Evolutionary conservation across 1,284 basidiomycete genomes (phyloP).

Genomic region (Anthracocystis setariae): DNA sequence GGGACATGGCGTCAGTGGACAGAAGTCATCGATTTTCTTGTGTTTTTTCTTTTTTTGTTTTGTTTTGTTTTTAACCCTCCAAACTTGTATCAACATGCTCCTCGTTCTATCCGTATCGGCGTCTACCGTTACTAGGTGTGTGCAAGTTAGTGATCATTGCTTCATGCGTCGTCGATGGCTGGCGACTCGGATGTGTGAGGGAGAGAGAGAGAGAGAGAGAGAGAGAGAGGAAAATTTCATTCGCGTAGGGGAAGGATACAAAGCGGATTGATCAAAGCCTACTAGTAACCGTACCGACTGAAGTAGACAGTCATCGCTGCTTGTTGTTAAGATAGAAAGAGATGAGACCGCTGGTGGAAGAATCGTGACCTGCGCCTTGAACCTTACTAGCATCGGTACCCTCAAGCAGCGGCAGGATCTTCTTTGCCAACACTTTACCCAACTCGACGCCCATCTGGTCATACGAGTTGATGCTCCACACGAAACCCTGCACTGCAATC

Average conservation of each 20-base stretch:
- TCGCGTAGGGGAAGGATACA: too few relatives aligned
- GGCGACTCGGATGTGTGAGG: too few relatives aligned
- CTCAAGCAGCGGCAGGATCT: slow-evolving; percentile 86
- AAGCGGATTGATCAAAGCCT: too few relatives aligned
- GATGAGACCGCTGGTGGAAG: slow-evolving; percentile 71
- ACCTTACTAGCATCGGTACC: slow-evolving; percentile 78
- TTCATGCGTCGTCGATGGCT: background rate
- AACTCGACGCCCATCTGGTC: slow-evolving; percentile 74
- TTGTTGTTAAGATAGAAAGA: slow-evolving; percentile 59
- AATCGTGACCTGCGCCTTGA: slow-evolving; percentile 78
- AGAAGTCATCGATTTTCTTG: too few relatives aligned
- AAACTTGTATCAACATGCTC: slow-evolving; percentile 19
- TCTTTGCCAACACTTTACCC: slow-evolving; percentile 93
- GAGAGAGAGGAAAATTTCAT: too few relatives aligned
- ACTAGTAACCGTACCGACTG: too few relatives aligned
- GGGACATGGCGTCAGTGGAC: too few relatives aligned
- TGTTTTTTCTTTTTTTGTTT: too few relatives aligned
- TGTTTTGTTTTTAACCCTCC: slow-evolving; percentile 2
- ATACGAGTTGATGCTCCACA: slow-evolving; percentile 99
- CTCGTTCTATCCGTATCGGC: background rate
- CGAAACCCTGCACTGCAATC: slow-evolving; percentile 95
- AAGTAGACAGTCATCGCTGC: slow-evolving; percentile 51
- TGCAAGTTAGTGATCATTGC: too few relatives aligned
- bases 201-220: too few relatives aligned
- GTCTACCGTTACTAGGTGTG: background rate